These are phyloP conservation scores for Termitomyces sp. DNA, from an alignment of 768 basidiomycete species.

Conservation along the genomic window DNA sequence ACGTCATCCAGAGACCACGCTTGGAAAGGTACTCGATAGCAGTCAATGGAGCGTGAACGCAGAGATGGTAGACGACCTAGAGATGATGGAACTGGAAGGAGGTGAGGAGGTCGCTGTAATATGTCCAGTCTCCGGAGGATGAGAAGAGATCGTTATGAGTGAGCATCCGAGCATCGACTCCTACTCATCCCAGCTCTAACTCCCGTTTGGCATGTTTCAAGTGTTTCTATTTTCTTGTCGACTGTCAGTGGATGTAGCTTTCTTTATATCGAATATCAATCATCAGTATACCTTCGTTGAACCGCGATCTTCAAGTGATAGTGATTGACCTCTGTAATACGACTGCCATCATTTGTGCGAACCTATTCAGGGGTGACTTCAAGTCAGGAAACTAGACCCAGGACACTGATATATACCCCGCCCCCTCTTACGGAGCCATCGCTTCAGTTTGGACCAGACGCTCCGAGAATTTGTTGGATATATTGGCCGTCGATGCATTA, in stretches of 20 bases:
- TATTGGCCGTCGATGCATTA: neutral
- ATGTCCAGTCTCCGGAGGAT: constrained; percentile 81
- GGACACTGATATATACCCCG: neutral
- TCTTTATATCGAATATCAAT: no score
- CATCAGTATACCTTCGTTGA: neutral
- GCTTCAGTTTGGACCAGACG: no score
- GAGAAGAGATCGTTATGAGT: neutral
- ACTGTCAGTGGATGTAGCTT: neutral
- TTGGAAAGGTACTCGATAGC: constrained; percentile 51
- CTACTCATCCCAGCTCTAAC: neutral
- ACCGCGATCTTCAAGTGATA: neutral
- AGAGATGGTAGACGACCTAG: constrained; percentile 70
- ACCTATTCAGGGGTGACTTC: no score
- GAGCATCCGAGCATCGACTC: neutral
- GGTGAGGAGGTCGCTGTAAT: constrained; percentile 82
- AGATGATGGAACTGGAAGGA: constrained; percentile 46
- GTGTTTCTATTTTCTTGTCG: neutral
- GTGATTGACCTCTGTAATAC: no score
- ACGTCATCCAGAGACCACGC: constrained; percentile 47
- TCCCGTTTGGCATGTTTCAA: neutral
- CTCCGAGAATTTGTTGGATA: no score
- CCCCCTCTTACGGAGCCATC: no score
- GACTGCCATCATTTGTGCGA: neutral
- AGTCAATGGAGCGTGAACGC: constrained; percentile 80
- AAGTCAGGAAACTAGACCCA: neutral